These are phyloP conservation scores for Debaryomyces fabryi DNA, from an alignment of 1,139 yeast genomes.

Conservation along the genomic window DNA sequence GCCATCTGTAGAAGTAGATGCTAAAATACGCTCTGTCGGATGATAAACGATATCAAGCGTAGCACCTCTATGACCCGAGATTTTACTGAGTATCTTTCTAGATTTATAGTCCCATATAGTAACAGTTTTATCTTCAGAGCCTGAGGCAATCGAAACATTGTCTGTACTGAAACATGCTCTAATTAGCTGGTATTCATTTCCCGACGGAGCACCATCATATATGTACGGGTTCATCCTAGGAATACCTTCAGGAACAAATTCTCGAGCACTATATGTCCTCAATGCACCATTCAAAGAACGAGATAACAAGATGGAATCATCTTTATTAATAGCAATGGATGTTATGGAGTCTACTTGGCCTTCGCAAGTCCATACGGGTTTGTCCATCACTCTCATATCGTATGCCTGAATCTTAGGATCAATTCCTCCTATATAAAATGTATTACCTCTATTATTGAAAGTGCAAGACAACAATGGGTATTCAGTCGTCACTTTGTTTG, in stretches of 20 bases:
- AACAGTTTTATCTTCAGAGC: constrained; percentile 62
- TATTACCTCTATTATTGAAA: constrained; percentile 36
- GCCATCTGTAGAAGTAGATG: constrained; percentile 55
- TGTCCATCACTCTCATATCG: constrained; percentile 48
- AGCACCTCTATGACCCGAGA: constrained; percentile 62
- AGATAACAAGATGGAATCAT: constrained; percentile 54
- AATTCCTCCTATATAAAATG: constrained; percentile 63
- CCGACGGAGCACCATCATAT: constrained; percentile 63
- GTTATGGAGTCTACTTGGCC: constrained; percentile 57
- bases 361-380: constrained; percentile 49
- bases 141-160: constrained; percentile 49
- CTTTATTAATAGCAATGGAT: constrained; percentile 51
- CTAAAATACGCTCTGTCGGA: constrained; percentile 38
- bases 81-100: constrained; percentile 48
- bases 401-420: constrained; percentile 64
- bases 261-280: constrained; percentile 57
- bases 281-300: constrained; percentile 61
- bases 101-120: constrained; percentile 65
- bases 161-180: constrained; percentile 49
- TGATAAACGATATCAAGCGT: constrained; percentile 61
- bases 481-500: constrained; percentile 40
- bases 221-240: constrained; percentile 45
- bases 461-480: constrained; percentile 65
- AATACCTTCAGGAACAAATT: constrained; percentile 39
- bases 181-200: constrained; percentile 55